Conservation (phyloP, 768 basidiomycete species). For the Suillus subalutaceus region DNA sequence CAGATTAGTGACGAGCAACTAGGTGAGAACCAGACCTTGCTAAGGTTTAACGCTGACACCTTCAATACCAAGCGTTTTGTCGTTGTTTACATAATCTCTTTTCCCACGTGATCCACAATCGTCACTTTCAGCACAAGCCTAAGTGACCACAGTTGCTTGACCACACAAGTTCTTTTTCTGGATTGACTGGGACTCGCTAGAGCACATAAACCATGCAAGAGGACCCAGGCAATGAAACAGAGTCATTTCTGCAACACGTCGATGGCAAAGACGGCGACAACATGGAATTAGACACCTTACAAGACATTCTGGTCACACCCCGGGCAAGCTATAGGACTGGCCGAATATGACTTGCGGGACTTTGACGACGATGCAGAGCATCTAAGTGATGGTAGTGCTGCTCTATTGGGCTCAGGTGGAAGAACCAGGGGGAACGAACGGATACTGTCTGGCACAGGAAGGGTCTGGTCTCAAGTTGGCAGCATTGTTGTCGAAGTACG, state of each 20-base stretch:
- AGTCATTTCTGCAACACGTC: not conserved
- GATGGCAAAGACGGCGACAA: slow-evolving; percentile 8
- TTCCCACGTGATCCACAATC: slow-evolving; percentile 24
- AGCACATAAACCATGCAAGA: not conserved
- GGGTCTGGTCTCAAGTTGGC: slow-evolving; percentile 57
- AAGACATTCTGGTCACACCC: slow-evolving; percentile 28
- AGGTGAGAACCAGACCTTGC: slow-evolving; percentile 27
- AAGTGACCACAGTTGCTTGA: not conserved
- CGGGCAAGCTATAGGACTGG: slow-evolving; percentile 18
- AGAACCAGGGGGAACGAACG: slow-evolving; percentile 32
- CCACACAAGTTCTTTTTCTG: not conserved
- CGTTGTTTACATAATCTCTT: slow-evolving; percentile 28
- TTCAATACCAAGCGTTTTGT: slow-evolving; percentile 28
- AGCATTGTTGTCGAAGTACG: slow-evolving; percentile 74
- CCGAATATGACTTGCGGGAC: slow-evolving; percentile 37
- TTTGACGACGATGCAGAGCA: slow-evolving; percentile 34
- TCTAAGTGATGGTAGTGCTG: slow-evolving; percentile 44
- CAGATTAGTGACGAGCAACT: slow-evolving; percentile 22
- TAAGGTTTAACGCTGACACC: slow-evolving; percentile 32
- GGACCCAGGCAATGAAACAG: not conserved
- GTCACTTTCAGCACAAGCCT: slow-evolving; percentile 2
- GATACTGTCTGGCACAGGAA: slow-evolving; percentile 16
- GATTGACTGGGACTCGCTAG: not conserved
- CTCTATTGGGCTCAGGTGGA: slow-evolving; percentile 44
- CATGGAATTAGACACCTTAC: slow-evolving; percentile 40